These are phyloP conservation scores for grape (Vitis vinifera) DNA, from an alignment of 164 flowering plant genomes.

Conservation along the genomic window DNA sequence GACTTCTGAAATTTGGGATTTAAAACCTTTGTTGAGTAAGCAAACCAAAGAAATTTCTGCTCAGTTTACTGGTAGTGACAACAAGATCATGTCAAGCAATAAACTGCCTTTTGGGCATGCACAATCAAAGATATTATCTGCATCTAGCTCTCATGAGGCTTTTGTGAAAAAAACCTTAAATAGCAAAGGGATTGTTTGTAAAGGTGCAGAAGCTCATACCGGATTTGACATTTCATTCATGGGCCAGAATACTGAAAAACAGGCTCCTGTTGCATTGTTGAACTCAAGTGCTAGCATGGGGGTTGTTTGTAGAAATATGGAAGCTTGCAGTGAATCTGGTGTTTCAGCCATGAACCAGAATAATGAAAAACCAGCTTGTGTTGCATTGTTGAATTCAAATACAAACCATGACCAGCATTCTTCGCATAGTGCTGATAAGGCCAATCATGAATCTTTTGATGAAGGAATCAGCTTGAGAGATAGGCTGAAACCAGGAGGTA, in stretches of 20 bases:
- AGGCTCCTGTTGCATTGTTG: not conserved
- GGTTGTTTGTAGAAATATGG: too few species aligned
- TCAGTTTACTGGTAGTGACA: slow-evolving; percentile 11
- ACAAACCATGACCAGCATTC: slow-evolving; percentile 6
- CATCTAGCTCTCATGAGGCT: slow-evolving; percentile 13
- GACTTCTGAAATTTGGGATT: slow-evolving; percentile 10
- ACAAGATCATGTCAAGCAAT: slow-evolving; percentile 16
- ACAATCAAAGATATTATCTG: slow-evolving; percentile 12
- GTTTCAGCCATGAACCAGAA: slow-evolving; percentile 2
- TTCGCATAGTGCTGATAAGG: slow-evolving; percentile 11
- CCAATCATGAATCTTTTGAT: slow-evolving; percentile 11
- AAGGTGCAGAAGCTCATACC: slow-evolving; percentile 8
- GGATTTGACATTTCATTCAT: not conserved
- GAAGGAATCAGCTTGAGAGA: slow-evolving; percentile 60
- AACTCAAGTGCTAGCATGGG: not conserved
- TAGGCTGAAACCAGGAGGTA: slow-evolving; percentile 43
- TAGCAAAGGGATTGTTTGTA: slow-evolving; percentile 19
- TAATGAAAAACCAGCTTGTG: not conserved
- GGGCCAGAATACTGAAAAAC: slow-evolving; percentile 9
- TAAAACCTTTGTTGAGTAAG: slow-evolving; percentile 14
- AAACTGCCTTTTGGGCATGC: not conserved
- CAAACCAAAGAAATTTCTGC: slow-evolving; percentile 13
- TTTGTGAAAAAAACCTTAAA: slow-evolving; percentile 15
- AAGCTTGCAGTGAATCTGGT: not conserved
- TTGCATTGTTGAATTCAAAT: slow-evolving; percentile 6